Percentiles rank a stretch among this genome's conserved stretches.
These are phyloP conservation scores for Cyclaneusma minus DNA, from an alignment of 2,329 filamentous ascomycete species.

Conservation along the genomic window DNA sequence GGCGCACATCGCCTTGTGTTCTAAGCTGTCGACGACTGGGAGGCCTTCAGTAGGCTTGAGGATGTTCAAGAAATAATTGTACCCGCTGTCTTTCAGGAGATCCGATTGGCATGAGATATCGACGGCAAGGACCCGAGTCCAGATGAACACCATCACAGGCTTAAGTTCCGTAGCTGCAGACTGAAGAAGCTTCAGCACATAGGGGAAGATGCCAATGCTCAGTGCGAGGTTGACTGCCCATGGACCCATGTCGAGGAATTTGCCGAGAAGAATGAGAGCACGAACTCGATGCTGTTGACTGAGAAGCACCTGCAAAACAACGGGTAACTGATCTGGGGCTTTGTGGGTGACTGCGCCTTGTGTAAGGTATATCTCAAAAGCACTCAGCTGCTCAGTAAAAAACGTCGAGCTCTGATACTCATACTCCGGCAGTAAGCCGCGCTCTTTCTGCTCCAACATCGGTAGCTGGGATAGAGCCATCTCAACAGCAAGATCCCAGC, in stretches of 20 bases:
- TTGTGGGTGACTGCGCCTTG: slow-evolving; percentile 73
- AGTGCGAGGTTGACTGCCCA: slow-evolving; percentile 98
- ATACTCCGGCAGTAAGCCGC: slow-evolving; percentile 47
- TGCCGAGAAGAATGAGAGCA: slow-evolving; percentile 79
- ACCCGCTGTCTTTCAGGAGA: slow-evolving; percentile 90
- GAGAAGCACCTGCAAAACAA: slow-evolving; percentile 86
- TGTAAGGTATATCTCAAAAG: slow-evolving; percentile 87
- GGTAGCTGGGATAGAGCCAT: slow-evolving; percentile 85
- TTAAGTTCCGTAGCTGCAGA: slow-evolving; percentile 90
- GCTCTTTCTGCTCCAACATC: slow-evolving; percentile 66
- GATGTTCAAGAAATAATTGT: slow-evolving; percentile 90
- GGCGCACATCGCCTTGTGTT: slow-evolving; percentile 97
- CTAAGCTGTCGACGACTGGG: slow-evolving; percentile 73
- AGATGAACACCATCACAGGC: slow-evolving; percentile 98
- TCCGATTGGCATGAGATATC: slow-evolving; percentile 89
- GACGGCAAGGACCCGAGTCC: slow-evolving; percentile 89
- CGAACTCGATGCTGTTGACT: slow-evolving; percentile 89
- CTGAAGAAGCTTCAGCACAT: slow-evolving; percentile 92
- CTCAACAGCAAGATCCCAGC: slow-evolving; percentile 94
- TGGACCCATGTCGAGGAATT: slow-evolving; percentile 86
- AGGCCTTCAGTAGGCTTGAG: slow-evolving; percentile 72
- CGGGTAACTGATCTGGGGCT: slow-evolving; percentile 85
- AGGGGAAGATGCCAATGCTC: slow-evolving; percentile 96
- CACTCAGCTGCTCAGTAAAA: slow-evolving; percentile 92
- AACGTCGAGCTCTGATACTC: slow-evolving; percentile 91